A percentile compares a stretch with the other conserved stretches of the same genome.
Conservation (phyloP, 2,329 filamentous ascomycete species). For the Paraconiothyrium brasiliense region DNA sequence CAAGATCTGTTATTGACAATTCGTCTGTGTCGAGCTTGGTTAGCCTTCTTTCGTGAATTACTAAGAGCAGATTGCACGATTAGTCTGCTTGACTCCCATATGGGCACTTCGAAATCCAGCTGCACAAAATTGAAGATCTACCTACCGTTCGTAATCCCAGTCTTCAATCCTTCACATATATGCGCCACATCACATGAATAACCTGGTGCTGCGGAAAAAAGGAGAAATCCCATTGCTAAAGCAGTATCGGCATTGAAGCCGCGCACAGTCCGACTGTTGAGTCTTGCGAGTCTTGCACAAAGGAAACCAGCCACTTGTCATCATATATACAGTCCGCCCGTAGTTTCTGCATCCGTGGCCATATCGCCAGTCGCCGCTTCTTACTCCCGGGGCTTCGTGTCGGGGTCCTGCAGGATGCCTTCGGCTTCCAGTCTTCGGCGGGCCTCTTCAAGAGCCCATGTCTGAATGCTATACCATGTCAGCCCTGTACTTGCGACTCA, state of each 20-base stretch:
- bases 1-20: not conserved
- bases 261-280: constrained; percentile 21
- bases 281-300: constrained; percentile 22
- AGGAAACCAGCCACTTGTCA: constrained; percentile 20
- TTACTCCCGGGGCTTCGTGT: constrained; percentile 58
- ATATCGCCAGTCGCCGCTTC: not conserved
- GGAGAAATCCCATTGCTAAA: constrained; percentile 21
- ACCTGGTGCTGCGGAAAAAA: not conserved
- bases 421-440: constrained; percentile 93
- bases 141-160: not conserved
- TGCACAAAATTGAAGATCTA: not conserved
- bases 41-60: too few relatives aligned
- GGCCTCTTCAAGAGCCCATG: constrained; percentile 97
- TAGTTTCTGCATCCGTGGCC: not conserved
- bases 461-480: constrained; percentile 81
- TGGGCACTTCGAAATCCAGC: not conserved
- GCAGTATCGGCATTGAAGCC: constrained; percentile 20
- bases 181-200: not conserved
- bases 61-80: too few relatives aligned
- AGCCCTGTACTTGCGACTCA: constrained; percentile 21
- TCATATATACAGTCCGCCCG: constrained; percentile 24
- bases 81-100: not conserved
- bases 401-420: constrained; percentile 86
- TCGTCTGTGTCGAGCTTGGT: too few relatives aligned
- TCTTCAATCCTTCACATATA: not conserved